Evolutionary conservation across 441 rosid genomes (phyloP).

Genomic region (Jatropha podagrica): DNA sequence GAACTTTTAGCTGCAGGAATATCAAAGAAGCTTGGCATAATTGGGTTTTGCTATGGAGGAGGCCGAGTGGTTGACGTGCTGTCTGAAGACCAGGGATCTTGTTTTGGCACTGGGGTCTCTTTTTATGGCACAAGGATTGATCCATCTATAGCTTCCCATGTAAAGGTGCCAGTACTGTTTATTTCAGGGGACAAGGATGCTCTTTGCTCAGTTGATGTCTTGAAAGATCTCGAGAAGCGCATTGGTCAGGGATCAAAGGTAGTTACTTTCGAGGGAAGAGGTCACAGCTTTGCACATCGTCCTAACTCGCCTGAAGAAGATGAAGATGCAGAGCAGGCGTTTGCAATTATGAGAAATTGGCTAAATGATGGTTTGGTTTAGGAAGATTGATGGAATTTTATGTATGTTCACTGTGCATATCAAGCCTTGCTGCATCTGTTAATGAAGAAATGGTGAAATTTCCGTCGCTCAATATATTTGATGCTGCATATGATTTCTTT

Average conservation of each 20-base stretch:
- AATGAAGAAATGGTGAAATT: background rate
- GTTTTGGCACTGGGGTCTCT: slow-evolving; percentile 67
- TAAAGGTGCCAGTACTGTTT: slow-evolving; percentile 70
- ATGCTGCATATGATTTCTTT: background rate
- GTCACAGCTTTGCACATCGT: slow-evolving; percentile 75
- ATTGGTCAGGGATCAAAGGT: slow-evolving; percentile 50
- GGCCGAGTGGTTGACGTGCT: slow-evolving; percentile 62
- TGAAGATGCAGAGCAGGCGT: slow-evolving; percentile 72
- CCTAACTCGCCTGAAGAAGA: slow-evolving; percentile 78
- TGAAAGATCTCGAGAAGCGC: slow-evolving; percentile 44
- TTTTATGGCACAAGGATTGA: slow-evolving; percentile 85
- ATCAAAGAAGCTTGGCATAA: slow-evolving; percentile 71
- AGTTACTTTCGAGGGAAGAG: slow-evolving; percentile 61
- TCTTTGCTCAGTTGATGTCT: slow-evolving; percentile 47
- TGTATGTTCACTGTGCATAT: background rate
- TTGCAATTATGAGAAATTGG: slow-evolving; percentile 65
- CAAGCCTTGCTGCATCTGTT: background rate
- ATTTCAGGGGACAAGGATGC: slow-evolving; percentile 72
- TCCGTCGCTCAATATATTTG: background rate
- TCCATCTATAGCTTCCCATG: slow-evolving; percentile 33
- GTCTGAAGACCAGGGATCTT: slow-evolving; percentile 47
- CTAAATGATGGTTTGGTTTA: slow-evolving; percentile 45
- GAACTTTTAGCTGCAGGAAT: slow-evolving; percentile 76
- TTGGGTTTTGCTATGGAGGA: slow-evolving; percentile 87
- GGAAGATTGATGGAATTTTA: slow-evolving; percentile 17